phyloP scores from a whole-genome alignment of 805 yeast genomes.

The Spathaspora girioi region DNA sequence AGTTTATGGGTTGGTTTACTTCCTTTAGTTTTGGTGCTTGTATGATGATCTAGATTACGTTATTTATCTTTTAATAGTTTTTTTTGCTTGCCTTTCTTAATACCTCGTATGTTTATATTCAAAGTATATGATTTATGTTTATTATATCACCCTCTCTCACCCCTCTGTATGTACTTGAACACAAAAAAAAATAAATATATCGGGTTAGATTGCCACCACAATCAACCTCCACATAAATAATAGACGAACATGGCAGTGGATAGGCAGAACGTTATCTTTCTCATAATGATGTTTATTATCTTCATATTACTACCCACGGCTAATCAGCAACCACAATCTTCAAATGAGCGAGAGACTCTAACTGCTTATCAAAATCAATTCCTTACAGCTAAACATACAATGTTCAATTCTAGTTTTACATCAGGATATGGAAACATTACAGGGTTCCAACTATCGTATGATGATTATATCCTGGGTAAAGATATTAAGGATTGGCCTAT shows the following conservation, averaged over 20 bases:
- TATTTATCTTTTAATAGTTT: neutral
- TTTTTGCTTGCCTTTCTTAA: neutral
- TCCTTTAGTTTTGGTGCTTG: neutral
- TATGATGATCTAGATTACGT: neutral
- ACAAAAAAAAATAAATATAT: too few relatives aligned
- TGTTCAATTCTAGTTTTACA: constrained; percentile 41
- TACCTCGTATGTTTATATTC: neutral
- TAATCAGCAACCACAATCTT: constrained; percentile 24
- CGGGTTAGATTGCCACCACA: neutral
- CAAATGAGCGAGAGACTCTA: constrained; percentile 23
- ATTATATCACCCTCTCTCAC: too few relatives aligned
- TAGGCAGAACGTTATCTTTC: constrained; percentile 31
- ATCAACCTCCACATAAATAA: neutral
- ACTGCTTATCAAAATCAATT: constrained; percentile 21
- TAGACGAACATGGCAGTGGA: constrained; percentile 20
- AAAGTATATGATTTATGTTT: neutral
- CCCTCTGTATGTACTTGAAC: neutral
- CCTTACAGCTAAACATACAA: constrained; percentile 10
- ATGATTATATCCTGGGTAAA: constrained; percentile 47
- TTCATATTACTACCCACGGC: constrained; percentile 30
- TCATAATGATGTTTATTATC: constrained; percentile 32
- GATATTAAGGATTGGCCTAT: constrained; percentile 57
- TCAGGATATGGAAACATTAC: constrained; percentile 68
- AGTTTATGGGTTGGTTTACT: neutral
- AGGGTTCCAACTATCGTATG: constrained; percentile 65